A percentile compares a stretch with the other conserved stretches of the same genome.
phyloP scores from a whole-genome alignment of 768 basidiomycete species.

The Termitomyces sp. region DNA sequence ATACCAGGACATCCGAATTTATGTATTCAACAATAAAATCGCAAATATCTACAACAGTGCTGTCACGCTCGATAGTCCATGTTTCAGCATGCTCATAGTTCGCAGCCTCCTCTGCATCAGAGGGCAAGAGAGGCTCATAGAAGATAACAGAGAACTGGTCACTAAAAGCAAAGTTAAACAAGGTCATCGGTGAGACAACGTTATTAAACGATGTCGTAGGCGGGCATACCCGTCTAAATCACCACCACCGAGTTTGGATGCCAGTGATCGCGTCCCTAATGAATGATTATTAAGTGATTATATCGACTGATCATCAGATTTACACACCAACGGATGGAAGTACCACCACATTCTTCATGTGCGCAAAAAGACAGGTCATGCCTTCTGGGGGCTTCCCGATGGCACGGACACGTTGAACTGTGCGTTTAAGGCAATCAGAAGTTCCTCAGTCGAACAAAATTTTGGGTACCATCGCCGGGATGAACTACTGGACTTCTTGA shows the following conservation, averaged over 20 bases:
- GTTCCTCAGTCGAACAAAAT: not conserved
- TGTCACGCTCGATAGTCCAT: slow-evolving; percentile 38
- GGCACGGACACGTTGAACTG: slow-evolving; percentile 67
- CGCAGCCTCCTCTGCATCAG: slow-evolving; percentile 44
- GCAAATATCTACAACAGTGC: slow-evolving; percentile 66
- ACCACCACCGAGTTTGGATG: slow-evolving; percentile 69
- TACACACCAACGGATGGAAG: slow-evolving; percentile 55
- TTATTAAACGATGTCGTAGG: not conserved
- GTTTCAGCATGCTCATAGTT: slow-evolving; percentile 38
- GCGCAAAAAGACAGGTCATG: slow-evolving; percentile 49
- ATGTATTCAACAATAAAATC: slow-evolving; percentile 84
- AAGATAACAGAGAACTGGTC: slow-evolving; percentile 63
- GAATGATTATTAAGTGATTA: not conserved
- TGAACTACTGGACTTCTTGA: slow-evolving; percentile 73
- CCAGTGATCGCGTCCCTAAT: slow-evolving; percentile 54
- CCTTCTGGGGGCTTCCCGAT: slow-evolving; percentile 64
- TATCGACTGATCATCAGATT: not conserved
- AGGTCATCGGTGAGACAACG: not conserved
- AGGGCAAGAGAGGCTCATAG: slow-evolving; percentile 50
- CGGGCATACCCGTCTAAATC: slow-evolving; percentile 74
- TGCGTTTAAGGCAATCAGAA: slow-evolving; percentile 1
- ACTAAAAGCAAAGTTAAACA: slow-evolving; percentile 26
- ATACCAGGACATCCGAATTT: slow-evolving; percentile 73
- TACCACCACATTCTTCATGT: slow-evolving; percentile 68
- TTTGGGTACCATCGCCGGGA: slow-evolving; percentile 59